Conservation (phyloP, 2,329 filamentous ascomycete genomes). For the Epichloe baconii region DNA sequence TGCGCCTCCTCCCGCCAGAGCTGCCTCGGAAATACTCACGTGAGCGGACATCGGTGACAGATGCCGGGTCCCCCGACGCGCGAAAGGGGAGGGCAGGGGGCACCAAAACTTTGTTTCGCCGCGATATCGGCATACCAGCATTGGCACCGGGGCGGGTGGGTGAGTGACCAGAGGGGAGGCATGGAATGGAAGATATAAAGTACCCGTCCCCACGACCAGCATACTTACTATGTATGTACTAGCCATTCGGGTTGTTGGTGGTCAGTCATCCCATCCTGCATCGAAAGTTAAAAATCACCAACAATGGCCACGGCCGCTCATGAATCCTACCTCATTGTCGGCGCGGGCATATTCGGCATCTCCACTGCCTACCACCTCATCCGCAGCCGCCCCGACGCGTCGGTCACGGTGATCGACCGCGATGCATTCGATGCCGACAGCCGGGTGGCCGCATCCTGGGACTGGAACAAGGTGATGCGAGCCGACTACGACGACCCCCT, state of each 20-base stretch:
- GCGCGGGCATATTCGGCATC: conserved; percentile 52
- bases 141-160: too few species aligned
- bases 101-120: too few species aligned
- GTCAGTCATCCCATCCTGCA: too few species aligned
- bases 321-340: conserved; percentile 43
- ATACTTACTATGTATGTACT: too few species aligned
- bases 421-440: conserved; percentile 33
- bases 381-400: conserved; percentile 32
- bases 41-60: not conserved
- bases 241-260: too few species aligned
- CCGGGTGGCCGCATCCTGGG: conserved; percentile 50
- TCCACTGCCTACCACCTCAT: conserved; percentile 53
- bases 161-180: too few species aligned
- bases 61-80: not conserved
- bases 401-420: conserved; percentile 45
- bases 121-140: too few species aligned
- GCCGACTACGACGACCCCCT: conserved; percentile 52
- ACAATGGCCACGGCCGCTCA: conserved; percentile 10
- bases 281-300: not conserved
- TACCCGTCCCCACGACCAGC: too few species aligned
- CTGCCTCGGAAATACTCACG: not conserved
- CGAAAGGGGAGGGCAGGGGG: too few species aligned
- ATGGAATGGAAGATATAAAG: too few species aligned
- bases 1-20: too few species aligned
- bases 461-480: conserved; percentile 61